Base-by-base conservation (phyloP, 2,329 filamentous ascomycete genomes). In the Myriosclerotinia scirpicola region DNA sequence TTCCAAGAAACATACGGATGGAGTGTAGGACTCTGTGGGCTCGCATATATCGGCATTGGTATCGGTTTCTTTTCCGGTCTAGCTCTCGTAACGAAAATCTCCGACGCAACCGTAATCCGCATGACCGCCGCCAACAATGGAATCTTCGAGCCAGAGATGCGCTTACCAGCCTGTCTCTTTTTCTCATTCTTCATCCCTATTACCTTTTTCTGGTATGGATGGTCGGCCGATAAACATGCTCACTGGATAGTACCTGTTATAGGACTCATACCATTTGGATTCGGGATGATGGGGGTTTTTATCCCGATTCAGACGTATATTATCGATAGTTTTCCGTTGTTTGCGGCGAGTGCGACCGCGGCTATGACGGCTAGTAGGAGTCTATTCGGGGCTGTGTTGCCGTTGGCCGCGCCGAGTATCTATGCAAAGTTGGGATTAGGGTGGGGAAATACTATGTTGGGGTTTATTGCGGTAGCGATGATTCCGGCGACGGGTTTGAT, bases 401-500 rank as follows among this genome's bases (percentile, higher is more conserved):
- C 83, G 6, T 76, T 85, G 1, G 83, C 84, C 60, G 82, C 80
- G 0, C 79, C 80, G 7, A 68, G 69, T n/a, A 75, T 85, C 74
- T 84, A 83, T 68, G 71, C 62, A 0, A 70, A 52, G 9, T 71
- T 80, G 14, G 80, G 79, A 1, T 69, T 78, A 46, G 79, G 79
- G 1, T 84, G 82, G 82, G 82, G 81, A 0, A 82, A 79, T 65
- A 79, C 78, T 3, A 68, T 85, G 58, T 70, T 84, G 26, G 83
- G 81, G 0, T 83, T 84, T 67, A 76, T 85, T 46, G 78, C 80
- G 7, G 54, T 84, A 1, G 79, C 76, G 0, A 75, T 85, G 70
- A 79, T 83, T 46, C 81, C 80, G 0, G 78, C 82, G 8, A 81
- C 83, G 15, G 50, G 50, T 2, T 36, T 66, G 46, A 65, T 67